A percentile compares a stretch with the other conserved stretches of the same genome.
Evolutionary conservation across 2,329 filamentous ascomycete species (phyloP).

Genomic region (Xylariales sp.): DNA sequence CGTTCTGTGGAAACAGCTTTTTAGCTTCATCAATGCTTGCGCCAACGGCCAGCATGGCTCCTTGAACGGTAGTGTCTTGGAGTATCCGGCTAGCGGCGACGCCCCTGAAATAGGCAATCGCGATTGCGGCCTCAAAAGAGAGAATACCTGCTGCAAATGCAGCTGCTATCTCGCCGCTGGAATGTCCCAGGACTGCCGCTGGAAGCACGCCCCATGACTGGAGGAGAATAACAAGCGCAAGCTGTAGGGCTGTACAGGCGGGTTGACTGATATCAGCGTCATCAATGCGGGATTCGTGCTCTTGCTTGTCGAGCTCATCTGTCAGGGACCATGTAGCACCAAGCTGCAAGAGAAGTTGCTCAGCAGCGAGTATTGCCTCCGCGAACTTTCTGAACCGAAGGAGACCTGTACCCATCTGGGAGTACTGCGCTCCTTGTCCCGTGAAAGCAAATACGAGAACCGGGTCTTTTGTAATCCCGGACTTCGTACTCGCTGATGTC

Average conservation of each 20-base stretch:
- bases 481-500: background rate
- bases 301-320: constrained; percentile 15
- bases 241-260: constrained; percentile 32
- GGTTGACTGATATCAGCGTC: constrained; percentile 25
- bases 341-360: constrained; percentile 13
- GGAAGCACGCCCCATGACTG: constrained; percentile 25
- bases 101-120: constrained; percentile 32
- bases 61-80: background rate
- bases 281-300: constrained; percentile 16
- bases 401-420: constrained; percentile 20
- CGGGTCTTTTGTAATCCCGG: background rate
- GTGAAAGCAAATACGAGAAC: constrained; percentile 21
- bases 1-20: background rate
- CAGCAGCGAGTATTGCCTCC: background rate
- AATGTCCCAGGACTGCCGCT: constrained; percentile 35
- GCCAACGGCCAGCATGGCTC: background rate
- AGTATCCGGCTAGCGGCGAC: background rate
- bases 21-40: background rate
- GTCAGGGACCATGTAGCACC: constrained; percentile 9
- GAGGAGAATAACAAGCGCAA: constrained; percentile 37
- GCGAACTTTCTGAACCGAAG: constrained; percentile 13
- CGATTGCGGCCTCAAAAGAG: constrained; percentile 30
- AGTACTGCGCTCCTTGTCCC: constrained; percentile 29
- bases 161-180: constrained; percentile 39
- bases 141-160: constrained; percentile 36